Evolutionary conservation across 169 alveolate species (phyloP).

Genomic region (Miamiensis avidus): DNA sequence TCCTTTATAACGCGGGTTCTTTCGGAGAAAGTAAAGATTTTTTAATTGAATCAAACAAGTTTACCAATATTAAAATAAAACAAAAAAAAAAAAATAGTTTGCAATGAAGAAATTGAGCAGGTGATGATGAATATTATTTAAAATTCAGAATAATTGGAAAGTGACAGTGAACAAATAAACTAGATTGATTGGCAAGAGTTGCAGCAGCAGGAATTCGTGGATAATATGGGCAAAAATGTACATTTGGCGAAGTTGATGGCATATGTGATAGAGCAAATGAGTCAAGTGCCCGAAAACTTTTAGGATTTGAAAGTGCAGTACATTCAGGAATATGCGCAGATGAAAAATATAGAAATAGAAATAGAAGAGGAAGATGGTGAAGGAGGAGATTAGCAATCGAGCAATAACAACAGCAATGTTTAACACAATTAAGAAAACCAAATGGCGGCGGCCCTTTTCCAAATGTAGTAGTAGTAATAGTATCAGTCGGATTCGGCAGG

Average conservation of each 20-base stretch:
- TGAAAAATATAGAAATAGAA: neutral
- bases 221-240: neutral
- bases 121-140: neutral
- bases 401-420: no score
- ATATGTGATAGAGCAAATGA: neutral
- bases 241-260: neutral
- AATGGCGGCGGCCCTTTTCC: neutral
- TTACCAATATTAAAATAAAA: no score
- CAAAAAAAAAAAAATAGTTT: no score
- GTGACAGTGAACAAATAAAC: neutral
- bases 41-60: no score
- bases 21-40: neutral
- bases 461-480: neutral
- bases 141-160: neutral
- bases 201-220: neutral
- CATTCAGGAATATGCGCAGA: no score
- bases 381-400: neutral
- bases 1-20: neutral
- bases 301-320: no score
- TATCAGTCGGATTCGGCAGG: no score
- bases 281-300: neutral
- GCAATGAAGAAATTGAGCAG: neutral
- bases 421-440: neutral
- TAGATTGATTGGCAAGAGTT: neutral
- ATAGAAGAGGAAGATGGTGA: neutral